These are phyloP conservation scores for Pseudonitzschia pungens DNA, from an alignment of 108 stramenopile genomes.

Conservation along the genomic window DNA sequence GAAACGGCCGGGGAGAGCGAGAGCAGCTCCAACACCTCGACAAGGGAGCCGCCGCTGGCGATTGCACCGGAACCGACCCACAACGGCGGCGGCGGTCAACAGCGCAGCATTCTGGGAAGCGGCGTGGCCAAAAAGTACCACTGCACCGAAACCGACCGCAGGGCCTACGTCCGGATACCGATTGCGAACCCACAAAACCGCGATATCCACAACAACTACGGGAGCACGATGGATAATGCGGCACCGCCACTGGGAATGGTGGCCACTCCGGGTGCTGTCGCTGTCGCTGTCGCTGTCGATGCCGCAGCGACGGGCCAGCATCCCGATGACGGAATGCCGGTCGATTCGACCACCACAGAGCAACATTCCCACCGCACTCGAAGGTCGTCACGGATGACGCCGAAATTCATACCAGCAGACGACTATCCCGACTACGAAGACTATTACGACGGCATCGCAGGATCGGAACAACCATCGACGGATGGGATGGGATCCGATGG, in stretches of 20 bases:
- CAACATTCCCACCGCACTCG: neutral
- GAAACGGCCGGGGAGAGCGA: slow-evolving; percentile 3
- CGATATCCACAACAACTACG: no score
- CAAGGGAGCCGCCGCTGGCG: neutral
- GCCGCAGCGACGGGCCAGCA: neutral
- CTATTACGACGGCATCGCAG: neutral
- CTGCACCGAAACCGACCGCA: slow-evolving; percentile 4
- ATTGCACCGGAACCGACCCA: neutral
- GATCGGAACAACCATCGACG: neutral
- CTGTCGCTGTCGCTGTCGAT: neutral
- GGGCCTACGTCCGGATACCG: neutral
- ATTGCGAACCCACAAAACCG: neutral
- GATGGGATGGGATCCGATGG: neutral
- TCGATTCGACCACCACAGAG: neutral
- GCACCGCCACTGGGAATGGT: neutral
- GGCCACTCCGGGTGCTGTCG: neutral
- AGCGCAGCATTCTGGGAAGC: slow-evolving; percentile 15
- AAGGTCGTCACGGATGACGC: slow-evolving; percentile 1
- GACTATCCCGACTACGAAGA: slow-evolving; percentile 2
- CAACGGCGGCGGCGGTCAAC: neutral
- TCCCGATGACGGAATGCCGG: neutral
- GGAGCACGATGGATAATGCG: neutral
- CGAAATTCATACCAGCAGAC: neutral
- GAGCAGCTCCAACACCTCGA: neutral
- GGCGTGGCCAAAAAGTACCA: slow-evolving; percentile 14